A percentile compares a stretch with the other conserved stretches of the same genome.
phyloP scores from a whole-genome alignment of 192 early-diverging fungal species.

The Backusella sp. region DNA sequence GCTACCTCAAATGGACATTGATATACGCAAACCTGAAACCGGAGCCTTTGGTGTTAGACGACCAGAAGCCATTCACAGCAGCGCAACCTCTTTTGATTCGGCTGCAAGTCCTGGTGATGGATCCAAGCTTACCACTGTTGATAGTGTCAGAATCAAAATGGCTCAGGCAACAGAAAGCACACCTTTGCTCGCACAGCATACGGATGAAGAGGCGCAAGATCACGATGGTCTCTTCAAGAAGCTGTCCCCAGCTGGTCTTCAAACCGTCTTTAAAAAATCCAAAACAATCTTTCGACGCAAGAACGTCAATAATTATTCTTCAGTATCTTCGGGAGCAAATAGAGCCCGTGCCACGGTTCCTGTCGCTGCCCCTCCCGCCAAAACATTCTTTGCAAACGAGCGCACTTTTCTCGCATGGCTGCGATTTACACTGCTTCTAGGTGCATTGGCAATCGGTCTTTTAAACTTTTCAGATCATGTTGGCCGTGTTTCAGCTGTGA shows the following conservation, averaged over 20 bases:
- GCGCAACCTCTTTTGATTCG: slow-evolving; percentile 29
- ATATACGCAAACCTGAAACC: slow-evolving; percentile 79
- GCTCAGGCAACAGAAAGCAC: slow-evolving; percentile 24
- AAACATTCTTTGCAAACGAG: slow-evolving; percentile 93
- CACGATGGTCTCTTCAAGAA: slow-evolving; percentile 11
- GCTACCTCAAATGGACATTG: slow-evolving; percentile 91
- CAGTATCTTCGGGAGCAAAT: slow-evolving; percentile 19
- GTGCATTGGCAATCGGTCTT: slow-evolving; percentile 68
- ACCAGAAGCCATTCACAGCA: slow-evolving; percentile 33
- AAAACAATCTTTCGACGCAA: slow-evolving; percentile 18
- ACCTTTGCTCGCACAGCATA: slow-evolving; percentile 17
- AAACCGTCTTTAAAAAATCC: slow-evolving; percentile 22
- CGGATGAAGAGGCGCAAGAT: neutral
- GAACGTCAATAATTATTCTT: neutral
- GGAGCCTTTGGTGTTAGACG: slow-evolving; percentile 52
- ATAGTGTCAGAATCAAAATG: slow-evolving; percentile 23
- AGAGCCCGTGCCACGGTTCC: slow-evolving; percentile 59
- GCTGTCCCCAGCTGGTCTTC: slow-evolving; percentile 30
- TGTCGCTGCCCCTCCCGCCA: slow-evolving; percentile 69
- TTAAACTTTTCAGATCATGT: slow-evolving; percentile 79
- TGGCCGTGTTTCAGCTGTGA: slow-evolving; percentile 59
- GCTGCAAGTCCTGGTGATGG: slow-evolving; percentile 26
- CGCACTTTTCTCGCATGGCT: slow-evolving; percentile 89
- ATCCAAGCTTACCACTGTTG: slow-evolving; percentile 30
- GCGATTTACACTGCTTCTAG: slow-evolving; percentile 69